Percentiles rank a stretch among this genome's conserved stretches.
Conservation (phyloP, 2,329 filamentous ascomycete species). For the Colletotrichum salicis region DNA sequence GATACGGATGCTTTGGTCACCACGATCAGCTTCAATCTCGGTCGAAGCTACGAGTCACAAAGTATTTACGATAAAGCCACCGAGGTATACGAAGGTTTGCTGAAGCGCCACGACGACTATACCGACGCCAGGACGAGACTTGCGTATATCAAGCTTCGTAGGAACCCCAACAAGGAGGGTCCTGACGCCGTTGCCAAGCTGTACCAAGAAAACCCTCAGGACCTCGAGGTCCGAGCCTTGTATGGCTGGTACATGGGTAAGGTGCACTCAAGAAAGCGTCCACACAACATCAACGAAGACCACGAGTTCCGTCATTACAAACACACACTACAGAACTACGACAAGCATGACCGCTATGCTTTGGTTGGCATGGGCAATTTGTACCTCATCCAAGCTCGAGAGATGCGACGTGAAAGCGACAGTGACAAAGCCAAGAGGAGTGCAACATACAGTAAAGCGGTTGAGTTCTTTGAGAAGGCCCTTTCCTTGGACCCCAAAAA, state of each 20-base stretch:
- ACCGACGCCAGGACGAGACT: conserved; percentile 89
- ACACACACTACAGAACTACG: conserved; percentile 90
- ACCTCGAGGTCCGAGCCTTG: conserved; percentile 90
- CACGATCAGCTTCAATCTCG: conserved; percentile 96
- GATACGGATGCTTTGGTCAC: conserved; percentile 94
- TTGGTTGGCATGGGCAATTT: conserved; percentile 97
- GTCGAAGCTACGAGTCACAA: conserved; percentile 89
- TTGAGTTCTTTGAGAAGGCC: conserved; percentile 99
- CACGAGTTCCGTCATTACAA: conserved; percentile 95
- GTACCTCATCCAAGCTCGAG: conserved; percentile 84
- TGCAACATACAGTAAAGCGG: conserved; percentile 87
- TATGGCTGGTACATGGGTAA: conserved; percentile 97
- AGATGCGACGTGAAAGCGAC: conserved; percentile 93
- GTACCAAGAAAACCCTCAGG: conserved; percentile 83
- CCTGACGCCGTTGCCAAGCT: conserved; percentile 87
- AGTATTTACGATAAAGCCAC: conserved; percentile 84
- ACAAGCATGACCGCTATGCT: conserved; percentile 98
- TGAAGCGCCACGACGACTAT: conserved; percentile 89
- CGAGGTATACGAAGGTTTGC: conserved; percentile 86
- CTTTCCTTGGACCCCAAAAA: conserved; percentile 94
- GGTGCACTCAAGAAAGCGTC: conserved; percentile 80
- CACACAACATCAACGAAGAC: conserved; percentile 85
- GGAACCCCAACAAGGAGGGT: conserved; percentile 84
- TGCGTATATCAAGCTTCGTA: conserved; percentile 87
- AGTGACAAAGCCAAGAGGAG: conserved; percentile 90